Conservation (phyloP, 805 yeast genomes). For the Candida bentonensis region DNA sequence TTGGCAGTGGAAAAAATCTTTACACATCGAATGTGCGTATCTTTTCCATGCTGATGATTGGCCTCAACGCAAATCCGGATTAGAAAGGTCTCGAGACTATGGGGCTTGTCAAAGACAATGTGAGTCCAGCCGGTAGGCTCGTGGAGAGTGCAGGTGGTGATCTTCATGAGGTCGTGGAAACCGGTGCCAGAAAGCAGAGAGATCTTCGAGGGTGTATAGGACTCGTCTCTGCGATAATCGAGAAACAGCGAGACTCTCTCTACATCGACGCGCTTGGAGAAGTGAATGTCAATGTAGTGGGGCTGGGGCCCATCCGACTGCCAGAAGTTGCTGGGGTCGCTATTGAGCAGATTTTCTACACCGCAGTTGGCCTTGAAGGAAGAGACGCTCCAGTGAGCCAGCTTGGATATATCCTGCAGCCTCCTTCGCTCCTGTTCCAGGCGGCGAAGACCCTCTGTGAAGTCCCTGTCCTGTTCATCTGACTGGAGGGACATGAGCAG, state of each 20-base stretch:
- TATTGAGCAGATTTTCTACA: constrained; percentile 51
- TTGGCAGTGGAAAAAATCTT: not conserved
- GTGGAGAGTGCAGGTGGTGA: constrained; percentile 39
- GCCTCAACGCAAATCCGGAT: constrained; percentile 48
- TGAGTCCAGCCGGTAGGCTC: constrained; percentile 74
- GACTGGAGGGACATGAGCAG: not conserved
- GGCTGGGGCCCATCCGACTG: constrained; percentile 92
- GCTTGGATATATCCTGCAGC: constrained; percentile 61
- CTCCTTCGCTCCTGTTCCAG: not conserved
- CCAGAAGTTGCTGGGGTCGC: constrained; percentile 68
- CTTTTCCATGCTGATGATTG: constrained; percentile 94
- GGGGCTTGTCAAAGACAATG: constrained; percentile 40
- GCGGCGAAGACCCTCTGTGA: not conserved
- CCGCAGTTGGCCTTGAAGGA: constrained; percentile 64
- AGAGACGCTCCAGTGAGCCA: constrained; percentile 77
- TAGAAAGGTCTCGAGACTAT: constrained; percentile 53
- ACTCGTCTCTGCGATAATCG: constrained; percentile 64
- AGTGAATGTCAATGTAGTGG: constrained; percentile 65
- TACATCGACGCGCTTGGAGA: constrained; percentile 60
- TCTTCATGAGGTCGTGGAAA: constrained; percentile 61
- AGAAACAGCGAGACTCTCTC: constrained; percentile 58
- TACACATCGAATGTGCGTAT: constrained; percentile 59
- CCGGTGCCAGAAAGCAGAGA: constrained; percentile 62
- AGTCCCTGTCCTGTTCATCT: not conserved
- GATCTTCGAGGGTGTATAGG: constrained; percentile 75